Evolutionary conservation across 2,329 filamentous ascomycete genomes (phyloP).

Genomic region (Fusarium cicatricum): DNA sequence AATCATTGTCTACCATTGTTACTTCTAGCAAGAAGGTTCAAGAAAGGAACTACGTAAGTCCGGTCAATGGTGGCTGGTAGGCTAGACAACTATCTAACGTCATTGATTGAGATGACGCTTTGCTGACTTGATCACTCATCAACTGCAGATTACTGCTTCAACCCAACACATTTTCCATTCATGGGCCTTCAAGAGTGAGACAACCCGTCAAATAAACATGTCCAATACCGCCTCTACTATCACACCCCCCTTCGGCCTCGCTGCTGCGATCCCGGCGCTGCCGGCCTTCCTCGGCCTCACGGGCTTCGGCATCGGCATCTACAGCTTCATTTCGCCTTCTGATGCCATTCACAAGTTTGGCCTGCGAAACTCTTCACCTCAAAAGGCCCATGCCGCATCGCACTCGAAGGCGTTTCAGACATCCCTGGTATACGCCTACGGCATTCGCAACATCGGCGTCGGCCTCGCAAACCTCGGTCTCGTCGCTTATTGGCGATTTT

Average conservation of each 20-base stretch:
- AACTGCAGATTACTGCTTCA: not conserved
- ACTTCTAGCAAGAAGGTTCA: too few relatives aligned
- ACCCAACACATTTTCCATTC: not conserved
- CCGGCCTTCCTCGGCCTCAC: constrained; percentile 23
- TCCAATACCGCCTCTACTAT: not conserved
- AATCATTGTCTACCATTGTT: too few relatives aligned
- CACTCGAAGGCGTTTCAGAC: constrained; percentile 10
- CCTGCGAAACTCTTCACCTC: not conserved
- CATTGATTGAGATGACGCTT: too few relatives aligned
- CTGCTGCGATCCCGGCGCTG: constrained; percentile 11
- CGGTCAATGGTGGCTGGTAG: too few relatives aligned
- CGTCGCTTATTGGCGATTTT: constrained; percentile 29
- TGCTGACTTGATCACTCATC: too few relatives aligned
- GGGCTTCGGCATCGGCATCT: constrained; percentile 20
- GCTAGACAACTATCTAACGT: too few relatives aligned
- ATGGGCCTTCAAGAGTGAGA: too few relatives aligned
- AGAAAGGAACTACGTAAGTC: too few relatives aligned
- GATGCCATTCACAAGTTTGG: constrained; percentile 21
- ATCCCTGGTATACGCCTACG: constrained; percentile 15
- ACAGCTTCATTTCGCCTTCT: constrained; percentile 26
- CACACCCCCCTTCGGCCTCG: not conserved
- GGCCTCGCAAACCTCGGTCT: constrained; percentile 22
- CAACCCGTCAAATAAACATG: not conserved
- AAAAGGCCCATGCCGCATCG: not conserved
- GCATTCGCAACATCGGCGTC: constrained; percentile 15